Base-by-base conservation (phyloP, 129 eudicot genomes). In the Smallanthus sonchifolius region DNA sequence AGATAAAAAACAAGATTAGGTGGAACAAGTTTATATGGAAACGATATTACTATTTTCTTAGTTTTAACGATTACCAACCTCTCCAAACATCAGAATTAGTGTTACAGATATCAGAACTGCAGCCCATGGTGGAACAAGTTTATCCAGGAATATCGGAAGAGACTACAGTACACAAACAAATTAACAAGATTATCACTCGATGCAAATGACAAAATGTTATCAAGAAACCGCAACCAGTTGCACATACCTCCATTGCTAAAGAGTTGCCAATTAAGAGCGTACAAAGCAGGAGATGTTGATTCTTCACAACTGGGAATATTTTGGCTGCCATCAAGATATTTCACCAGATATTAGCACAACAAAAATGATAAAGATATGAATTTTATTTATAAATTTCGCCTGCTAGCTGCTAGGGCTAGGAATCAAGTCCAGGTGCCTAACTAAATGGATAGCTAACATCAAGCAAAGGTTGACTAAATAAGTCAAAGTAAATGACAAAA, bases 251-350 rank as follows among this genome's bases (percentile, higher is more conserved):
- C 99, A 95, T 95, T 17, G 99, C 97, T 70, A 95, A 80, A 47
- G 99, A 76, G 78, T 95, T 95, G 28, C 97, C 99, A n/a, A 95
- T 95, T 80, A 95, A 85, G 73, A 95, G 97, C n/a, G 99, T 95
- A 76, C 99, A 95, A 48, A 95, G 99, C 85, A 95, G 82, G 67
- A 91, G 84, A 75, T 95, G 99, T 76, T 95, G 99, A 83, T 95
- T 95, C 84, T 95, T 95, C 38, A 95, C 99, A 83, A 95, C 96
- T 0, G 97, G 94, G 73, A 83, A 87, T 71, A 95, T 95, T 82
- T 91, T 95, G 80, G 97, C 99, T 95, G 94, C 79, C 83, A 77
- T 62, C 20, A 78, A 66, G 28, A 77, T 15, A 63, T 4, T 52
- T 81, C 24, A 74, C 66, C 77, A 30, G 30, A 51, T 77, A 73